A percentile compares a stretch with the other conserved stretches of the same genome.
Conservation (phyloP, 306 rosid species). For the Urtica urens region DNA sequence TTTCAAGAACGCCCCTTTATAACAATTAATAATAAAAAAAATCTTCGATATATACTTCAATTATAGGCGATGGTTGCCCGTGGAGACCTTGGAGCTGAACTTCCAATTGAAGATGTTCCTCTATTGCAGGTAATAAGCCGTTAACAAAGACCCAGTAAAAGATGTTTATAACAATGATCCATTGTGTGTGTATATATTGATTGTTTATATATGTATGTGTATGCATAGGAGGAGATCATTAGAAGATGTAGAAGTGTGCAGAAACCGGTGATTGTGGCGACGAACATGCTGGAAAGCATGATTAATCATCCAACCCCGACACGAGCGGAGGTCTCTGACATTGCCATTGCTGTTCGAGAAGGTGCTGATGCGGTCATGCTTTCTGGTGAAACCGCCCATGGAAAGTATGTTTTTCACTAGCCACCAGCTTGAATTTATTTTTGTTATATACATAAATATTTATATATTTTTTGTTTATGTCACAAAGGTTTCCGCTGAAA, state of each 20-base stretch:
- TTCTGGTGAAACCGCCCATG: conserved; percentile 99
- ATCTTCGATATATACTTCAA: too few relatives aligned
- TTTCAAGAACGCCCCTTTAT: too few relatives aligned
- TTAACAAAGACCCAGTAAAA: background rate
- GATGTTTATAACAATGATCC: too few relatives aligned
- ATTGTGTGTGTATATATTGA: too few relatives aligned
- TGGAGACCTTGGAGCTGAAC: conserved; percentile 99
- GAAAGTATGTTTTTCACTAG: conserved; percentile 57
- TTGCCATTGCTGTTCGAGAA: conserved; percentile 90
- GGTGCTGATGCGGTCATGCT: conserved; percentile 97
- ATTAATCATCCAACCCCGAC: conserved; percentile 91
- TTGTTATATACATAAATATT: background rate
- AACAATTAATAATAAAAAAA: too few relatives aligned
- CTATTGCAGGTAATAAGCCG: conserved; percentile 67
- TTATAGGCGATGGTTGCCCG: conserved; percentile 98
- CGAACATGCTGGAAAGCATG: conserved; percentile 99
- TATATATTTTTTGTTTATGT: conserved; percentile 6
- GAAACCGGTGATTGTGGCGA: conserved; percentile 95
- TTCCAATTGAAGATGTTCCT: conserved; percentile 97
- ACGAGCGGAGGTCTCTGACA: conserved; percentile 95
- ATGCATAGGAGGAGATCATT: conserved; percentile 83
- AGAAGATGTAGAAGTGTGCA: conserved; percentile 67
- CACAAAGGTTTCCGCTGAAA: conserved; percentile 75
- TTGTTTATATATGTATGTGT: too few relatives aligned
- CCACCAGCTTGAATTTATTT: background rate